Base-by-base conservation (phyloP, 139 green algal species). In the Haematococcus sp. region DNA sequence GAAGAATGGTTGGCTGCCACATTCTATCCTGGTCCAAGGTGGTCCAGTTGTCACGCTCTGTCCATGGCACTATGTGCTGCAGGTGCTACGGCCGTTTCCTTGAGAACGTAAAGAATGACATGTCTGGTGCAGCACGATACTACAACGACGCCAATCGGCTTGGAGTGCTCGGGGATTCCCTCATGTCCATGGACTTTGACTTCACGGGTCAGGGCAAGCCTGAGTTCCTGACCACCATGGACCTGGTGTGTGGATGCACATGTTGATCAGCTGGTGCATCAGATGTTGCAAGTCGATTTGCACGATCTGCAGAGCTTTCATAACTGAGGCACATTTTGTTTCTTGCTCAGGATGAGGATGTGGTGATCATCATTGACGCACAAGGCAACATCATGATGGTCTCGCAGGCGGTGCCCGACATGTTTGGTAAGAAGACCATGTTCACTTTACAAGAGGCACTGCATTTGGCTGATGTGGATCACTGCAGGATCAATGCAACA, bases 1-100 rank as follows among this genome's bases (percentile, higher is more conserved):
- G n/a, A n/a, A n/a, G n/a, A n/a, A n/a, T n/a, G n/a, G n/a, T n/a
- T n/a, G n/a, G n/a, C n/a, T n/a, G n/a, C n/a, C 40, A 49, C 40
- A 49, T 49, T 7, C 40, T 49, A 49, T 49, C 7, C 40, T 49
- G 40, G 40, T 49, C 40, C 40, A 49, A 7, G 11, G 40, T 49
- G 7, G 7, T 19, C 7, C 7, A 49, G 7, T 19, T 49, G 40
- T 7, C 40, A 7, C 7, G 40, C 40, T 7, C 40, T 49, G 40
- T 49, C 7, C n/a, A n/a, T 49, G 7, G 7, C 40, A 49, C 11
- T 11, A 49, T 49, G 40, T 49, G 7, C 40, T 49, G 40, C n/a
- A 66, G 52, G 13, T 74, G 56, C 58, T 84, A 81, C 63, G 78
- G 74, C 63, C 63, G 63, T 3, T 84, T 84, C 73, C 65, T 77